phyloP scores from a whole-genome alignment of 495 filamentous ascomycete species.

The Xylaria sp. region DNA sequence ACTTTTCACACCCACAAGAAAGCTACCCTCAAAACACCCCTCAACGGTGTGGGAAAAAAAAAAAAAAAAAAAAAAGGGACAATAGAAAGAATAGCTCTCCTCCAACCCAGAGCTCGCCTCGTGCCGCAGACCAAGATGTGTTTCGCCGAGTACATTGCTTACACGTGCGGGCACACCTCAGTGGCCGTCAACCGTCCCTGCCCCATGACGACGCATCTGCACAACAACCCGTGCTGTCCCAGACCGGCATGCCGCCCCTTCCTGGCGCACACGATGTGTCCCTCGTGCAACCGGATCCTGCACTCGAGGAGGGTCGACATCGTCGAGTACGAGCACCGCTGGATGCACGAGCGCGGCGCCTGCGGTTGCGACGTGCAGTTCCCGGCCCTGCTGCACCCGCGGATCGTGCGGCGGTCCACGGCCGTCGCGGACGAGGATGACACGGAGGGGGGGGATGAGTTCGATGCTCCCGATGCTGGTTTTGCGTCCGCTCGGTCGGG shows the following conservation, averaged over 20 bases:
- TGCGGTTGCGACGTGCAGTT: conserved; percentile 50
- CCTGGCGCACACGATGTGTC: conserved; percentile 46
- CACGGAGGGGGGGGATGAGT: background rate
- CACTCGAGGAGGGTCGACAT: conserved; percentile 51
- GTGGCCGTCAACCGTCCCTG: conserved; percentile 47
- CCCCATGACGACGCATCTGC: conserved; percentile 47
- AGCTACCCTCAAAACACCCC: background rate
- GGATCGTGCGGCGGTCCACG: conserved; percentile 31
- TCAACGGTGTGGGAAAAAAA: background rate
- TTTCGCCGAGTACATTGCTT: conserved; percentile 49
- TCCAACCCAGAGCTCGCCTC: background rate
- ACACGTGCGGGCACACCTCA: conserved; percentile 54
- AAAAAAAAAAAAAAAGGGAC: too few relatives aligned
- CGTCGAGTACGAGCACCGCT: conserved; percentile 53
- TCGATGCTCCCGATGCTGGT: background rate
- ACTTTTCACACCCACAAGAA: background rate
- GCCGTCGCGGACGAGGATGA: background rate
- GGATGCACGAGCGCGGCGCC: conserved; percentile 54
- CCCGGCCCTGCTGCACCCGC: conserved; percentile 42
- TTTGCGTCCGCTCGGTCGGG: background rate
- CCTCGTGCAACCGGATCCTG: conserved; percentile 45
- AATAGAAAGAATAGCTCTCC: too few relatives aligned
- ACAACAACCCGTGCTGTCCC: conserved; percentile 45
- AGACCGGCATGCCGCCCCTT: conserved; percentile 36
- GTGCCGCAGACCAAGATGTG: conserved; percentile 45